These are phyloP conservation scores for Arabis alpina DNA, from an alignment of 345 rosid genomes.

Conservation along the genomic window DNA sequence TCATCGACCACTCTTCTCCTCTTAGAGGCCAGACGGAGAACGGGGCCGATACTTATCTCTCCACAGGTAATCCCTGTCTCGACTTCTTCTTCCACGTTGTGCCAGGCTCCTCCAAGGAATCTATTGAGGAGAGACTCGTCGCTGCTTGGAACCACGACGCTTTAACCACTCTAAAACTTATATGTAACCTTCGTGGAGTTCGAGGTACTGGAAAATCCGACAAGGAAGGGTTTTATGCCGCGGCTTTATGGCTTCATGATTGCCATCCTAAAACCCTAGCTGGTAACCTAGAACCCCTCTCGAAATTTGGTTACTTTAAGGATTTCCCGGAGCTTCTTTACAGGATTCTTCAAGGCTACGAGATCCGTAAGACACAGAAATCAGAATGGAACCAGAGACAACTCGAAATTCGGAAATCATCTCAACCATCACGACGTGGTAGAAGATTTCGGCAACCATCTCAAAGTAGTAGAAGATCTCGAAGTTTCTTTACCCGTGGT, in stretches of 20 bases:
- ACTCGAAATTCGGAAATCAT: too few relatives aligned
- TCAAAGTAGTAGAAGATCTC: too few relatives aligned
- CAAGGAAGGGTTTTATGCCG: slow-evolving; percentile 64
- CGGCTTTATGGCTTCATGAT: slow-evolving; percentile 63
- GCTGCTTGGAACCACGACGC: slow-evolving; percentile 59
- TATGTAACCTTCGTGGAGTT: slow-evolving; percentile 71
- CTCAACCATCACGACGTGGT: too few relatives aligned
- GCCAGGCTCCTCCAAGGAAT: slow-evolving; percentile 48
- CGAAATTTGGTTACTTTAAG: slow-evolving; percentile 59
- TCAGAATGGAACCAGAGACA: slow-evolving; percentile 41
- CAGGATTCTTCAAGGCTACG: slow-evolving; percentile 55
- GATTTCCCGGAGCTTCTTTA: slow-evolving; percentile 72
- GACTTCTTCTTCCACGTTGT: slow-evolving; percentile 67
- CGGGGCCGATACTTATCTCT: slow-evolving; percentile 44
- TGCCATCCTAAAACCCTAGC: slow-evolving; percentile 68
- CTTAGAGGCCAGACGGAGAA: slow-evolving; percentile 57
- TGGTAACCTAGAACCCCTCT: slow-evolving; percentile 48
- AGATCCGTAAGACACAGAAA: slow-evolving; percentile 49
- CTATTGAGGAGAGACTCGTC: slow-evolving; percentile 37
- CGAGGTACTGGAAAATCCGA: slow-evolving; percentile 70
- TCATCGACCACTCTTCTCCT: background rate
- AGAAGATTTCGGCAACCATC: too few relatives aligned
- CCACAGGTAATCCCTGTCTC: slow-evolving; percentile 58
- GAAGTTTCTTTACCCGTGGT: too few relatives aligned
- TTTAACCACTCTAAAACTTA: slow-evolving; percentile 57